Evolutionary conservation across 116 monocot species (phyloP).

Genomic region (Cymodocea nodosa): DNA sequence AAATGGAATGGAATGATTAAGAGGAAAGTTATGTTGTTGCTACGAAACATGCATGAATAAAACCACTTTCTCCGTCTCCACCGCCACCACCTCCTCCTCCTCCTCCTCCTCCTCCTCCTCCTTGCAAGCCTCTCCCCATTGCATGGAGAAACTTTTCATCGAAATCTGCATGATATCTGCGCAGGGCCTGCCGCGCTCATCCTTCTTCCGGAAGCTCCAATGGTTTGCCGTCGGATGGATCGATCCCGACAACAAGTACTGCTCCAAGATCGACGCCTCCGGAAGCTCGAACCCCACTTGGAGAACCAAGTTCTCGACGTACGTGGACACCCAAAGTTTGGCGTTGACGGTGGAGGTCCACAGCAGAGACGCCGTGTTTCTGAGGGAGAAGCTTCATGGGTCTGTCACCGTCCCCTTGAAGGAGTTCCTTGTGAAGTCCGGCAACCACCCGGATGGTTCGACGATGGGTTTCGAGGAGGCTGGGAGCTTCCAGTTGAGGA

Average conservation of each 20-base stretch:
- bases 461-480: conserved; percentile 28
- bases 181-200: conserved; percentile 37
- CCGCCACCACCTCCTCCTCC: background rate
- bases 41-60: background rate
- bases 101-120: background rate
- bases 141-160: conserved; percentile 34
- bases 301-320: conserved; percentile 52
- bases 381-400: conserved; percentile 60
- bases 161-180: conserved; percentile 81
- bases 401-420: conserved; percentile 36
- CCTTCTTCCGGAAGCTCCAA: conserved; percentile 52
- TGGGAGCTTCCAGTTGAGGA: conserved; percentile 53
- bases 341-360: conserved; percentile 44
- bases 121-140: background rate
- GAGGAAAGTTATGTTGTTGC: background rate
- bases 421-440: conserved; percentile 45
- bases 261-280: conserved; percentile 55
- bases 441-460: conserved; percentile 6
- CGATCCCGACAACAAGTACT: conserved; percentile 61
- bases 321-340: conserved; percentile 23
- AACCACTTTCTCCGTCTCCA: background rate
- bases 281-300: conserved; percentile 45
- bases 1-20: background rate
- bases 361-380: conserved; percentile 56
- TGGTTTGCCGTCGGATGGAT: conserved; percentile 86